phyloP scores from a whole-genome alignment of 2,329 filamentous ascomycete genomes.

The Ophiostoma tasmaniense region DNA sequence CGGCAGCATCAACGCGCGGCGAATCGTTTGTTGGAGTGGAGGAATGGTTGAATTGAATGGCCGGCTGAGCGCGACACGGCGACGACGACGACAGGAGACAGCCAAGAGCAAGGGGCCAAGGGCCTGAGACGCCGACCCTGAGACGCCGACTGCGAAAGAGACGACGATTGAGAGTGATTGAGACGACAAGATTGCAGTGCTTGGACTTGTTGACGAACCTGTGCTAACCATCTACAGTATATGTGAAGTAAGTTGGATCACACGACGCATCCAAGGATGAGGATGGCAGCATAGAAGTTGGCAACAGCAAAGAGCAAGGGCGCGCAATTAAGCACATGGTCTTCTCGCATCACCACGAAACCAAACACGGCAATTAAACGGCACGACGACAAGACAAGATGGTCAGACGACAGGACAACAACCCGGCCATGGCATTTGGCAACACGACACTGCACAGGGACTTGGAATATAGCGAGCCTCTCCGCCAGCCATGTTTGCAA shows the following conservation, averaged over 20 bases:
- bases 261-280: background rate
- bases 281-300: conserved; percentile 4
- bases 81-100: background rate
- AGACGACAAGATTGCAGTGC: background rate
- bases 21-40: background rate
- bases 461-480: background rate
- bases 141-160: no score
- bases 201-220: background rate
- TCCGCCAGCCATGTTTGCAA: background rate
- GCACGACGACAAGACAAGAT: background rate
- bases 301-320: background rate
- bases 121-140: no score
- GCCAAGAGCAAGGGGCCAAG: background rate
- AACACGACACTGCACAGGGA: background rate
- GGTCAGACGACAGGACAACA: background rate
- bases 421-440: background rate
- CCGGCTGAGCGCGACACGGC: background rate
- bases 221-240: conserved; percentile 46
- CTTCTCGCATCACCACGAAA: background rate
- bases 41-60: background rate
- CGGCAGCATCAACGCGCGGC: background rate
- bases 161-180: background rate
- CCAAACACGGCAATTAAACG: background rate
- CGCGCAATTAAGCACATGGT: background rate
- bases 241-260: conserved; percentile 68